Evolutionary conservation across 2,329 filamentous ascomycete species (phyloP), one percentile per base, ranked within the genome.

Genomic region (Exutisphaerella laricina): DNA sequence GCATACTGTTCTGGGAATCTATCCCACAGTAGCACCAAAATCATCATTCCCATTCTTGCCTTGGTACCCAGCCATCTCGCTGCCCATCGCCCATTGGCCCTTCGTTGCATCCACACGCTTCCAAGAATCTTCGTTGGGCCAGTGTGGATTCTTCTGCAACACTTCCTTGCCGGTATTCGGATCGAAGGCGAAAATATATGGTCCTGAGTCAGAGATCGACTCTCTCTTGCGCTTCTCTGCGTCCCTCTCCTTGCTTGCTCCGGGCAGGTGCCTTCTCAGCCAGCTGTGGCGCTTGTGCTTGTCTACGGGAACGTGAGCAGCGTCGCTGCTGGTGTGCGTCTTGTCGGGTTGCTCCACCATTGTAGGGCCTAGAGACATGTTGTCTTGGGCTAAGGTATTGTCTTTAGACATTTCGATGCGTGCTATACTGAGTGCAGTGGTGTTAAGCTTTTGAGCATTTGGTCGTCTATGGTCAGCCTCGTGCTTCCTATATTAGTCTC

Each of bases 91-190:
- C 42, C 42, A 45, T 14, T 39, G 35, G 17, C 42, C 42, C 23
- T 45, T 25, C 9, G 14, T 40, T 16, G 32, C 36, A 21, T 43
- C 30, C 25, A 43, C 48, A 4, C 37, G 30, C 34, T 47, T 45
- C 39, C 36, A 49, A 12, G 29, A 29, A 39, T 53, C 49, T 26
- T 53, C 50, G 32, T 53, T 41, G 13, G 48, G 48, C 50, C 50
- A 53, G 28, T 53, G 50, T 22, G 50, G 48, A 23, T 53, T 51
- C 32, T 43, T 39, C 30, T 43, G 39, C 25, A 49, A 20, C 16
- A 39, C 36, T 18, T 45, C 39, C 21, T 45, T 49, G 5, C 50
- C 50, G 5, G 37, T 36, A 1, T 33, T 32, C 1, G 46, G 48
- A 21, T 49, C 41, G n/a, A 45, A 41, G 1, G 39, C 50, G 28